These are phyloP conservation scores for Colletotrichum horii DNA, from an alignment of 2,329 filamentous ascomycete species.

Conservation along the genomic window DNA sequence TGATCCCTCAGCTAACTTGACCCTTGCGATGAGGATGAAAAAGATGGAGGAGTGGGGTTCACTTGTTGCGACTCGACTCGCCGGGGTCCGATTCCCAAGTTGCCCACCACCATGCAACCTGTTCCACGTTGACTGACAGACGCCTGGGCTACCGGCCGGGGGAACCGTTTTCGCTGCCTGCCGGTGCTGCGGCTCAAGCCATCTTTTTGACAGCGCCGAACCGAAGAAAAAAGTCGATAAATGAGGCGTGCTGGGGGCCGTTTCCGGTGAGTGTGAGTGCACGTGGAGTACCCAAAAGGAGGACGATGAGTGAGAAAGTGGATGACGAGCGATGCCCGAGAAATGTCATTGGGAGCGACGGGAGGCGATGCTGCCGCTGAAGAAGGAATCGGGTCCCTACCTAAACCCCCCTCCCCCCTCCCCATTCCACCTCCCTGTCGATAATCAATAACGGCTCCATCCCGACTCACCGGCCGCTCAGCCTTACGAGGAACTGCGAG, in stretches of 20 bases:
- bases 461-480: background rate
- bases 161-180: background rate
- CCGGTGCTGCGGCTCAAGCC: background rate
- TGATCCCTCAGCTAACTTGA: background rate
- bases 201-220: background rate
- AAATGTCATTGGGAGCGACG: background rate
- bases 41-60: background rate
- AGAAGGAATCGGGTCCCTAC: background rate
- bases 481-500: background rate
- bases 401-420: background rate
- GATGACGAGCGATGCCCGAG: background rate
- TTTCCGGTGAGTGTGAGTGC: background rate
- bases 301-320: background rate
- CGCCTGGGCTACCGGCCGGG: background rate
- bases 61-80: background rate
- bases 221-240: background rate
- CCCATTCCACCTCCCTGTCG: background rate
- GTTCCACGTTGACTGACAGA: background rate
- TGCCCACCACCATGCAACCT: background rate
- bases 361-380: background rate
- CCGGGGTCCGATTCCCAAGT: background rate
- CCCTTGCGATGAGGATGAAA: background rate
- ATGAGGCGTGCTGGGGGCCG: background rate
- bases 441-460: background rate
- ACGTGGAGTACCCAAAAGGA: background rate